Base-by-base conservation (phyloP, 441 rosid species). In the Erysimum pusillum region DNA sequence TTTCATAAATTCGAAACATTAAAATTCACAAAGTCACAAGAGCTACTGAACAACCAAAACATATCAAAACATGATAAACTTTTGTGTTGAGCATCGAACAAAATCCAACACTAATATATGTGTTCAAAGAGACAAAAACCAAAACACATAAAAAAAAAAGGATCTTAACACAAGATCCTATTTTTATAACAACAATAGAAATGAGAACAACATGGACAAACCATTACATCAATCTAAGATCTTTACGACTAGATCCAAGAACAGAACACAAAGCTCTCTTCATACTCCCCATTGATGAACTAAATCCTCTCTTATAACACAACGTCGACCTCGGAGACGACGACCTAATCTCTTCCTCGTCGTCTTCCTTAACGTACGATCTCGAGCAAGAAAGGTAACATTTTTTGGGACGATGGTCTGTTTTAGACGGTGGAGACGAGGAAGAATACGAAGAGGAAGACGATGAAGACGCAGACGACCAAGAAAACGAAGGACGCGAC, bases 241-340 rank as follows among this genome's bases (percentile, higher is more conserved):
- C 81, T 67, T 73, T 67, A 67, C 78, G 77, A 62, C 73, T 76
- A 49, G 83, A 74, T 74, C 69, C 76, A 34, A 80, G 81, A 62
- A 82, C 75, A 67, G 84, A 76, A 60, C 72, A 39, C 60, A 87
- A 79, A 73, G 83, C 82, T 54, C 74, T 82, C 79, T 85, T 86
- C 85, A 82, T 54, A 39, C 75, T 83, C 36, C 67, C 74, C 84
- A 82, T 68, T 2, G 80, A 82, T 36, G 75, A 75, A 35, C 76
- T 73, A 69, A 69, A 79, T 48, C 87, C 79, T 83, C 74, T 62
- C 62, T 25, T 60, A 54, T 79, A 84, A 69, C 88, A 81, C 80
- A 74, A 41, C 22, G 82, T 78, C 9, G 87, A 86, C 41, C 71
- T 81, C 4, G 86, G 82, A 6, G 89, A 71, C 31, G 70, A 78